Evolutionary conservation across 139 green algal species (phyloP).

Genomic region (Tetraselmis striata): DNA sequence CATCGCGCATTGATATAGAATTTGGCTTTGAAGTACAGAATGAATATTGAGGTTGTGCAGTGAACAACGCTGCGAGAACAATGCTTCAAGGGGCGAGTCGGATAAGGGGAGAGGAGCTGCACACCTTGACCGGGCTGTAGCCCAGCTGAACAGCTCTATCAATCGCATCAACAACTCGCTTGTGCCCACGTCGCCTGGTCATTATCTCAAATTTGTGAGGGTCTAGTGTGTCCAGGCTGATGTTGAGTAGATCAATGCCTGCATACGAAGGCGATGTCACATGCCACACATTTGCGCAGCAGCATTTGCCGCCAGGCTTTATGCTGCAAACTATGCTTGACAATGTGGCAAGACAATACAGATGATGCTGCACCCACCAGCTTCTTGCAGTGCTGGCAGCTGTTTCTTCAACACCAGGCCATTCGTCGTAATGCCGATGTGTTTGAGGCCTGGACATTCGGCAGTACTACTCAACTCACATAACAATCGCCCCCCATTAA

Average conservation of each 20-base stretch:
- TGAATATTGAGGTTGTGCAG: no score
- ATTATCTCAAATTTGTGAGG: slow-evolving; percentile 82
- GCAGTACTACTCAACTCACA: background rate
- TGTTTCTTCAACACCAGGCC: slow-evolving; percentile 73
- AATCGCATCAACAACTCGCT: slow-evolving; percentile 72
- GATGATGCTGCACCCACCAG: no score
- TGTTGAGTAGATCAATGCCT: slow-evolving; percentile 84
- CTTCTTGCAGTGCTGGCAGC: slow-evolving; percentile 45
- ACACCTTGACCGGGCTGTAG: slow-evolving; percentile 77
- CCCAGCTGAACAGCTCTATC: slow-evolving; percentile 65
- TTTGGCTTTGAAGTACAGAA: no score
- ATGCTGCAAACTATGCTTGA: no score
- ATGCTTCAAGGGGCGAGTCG: background rate
- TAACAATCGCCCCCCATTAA: no score
- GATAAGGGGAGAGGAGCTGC: background rate
- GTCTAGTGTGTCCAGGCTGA: slow-evolving; percentile 89
- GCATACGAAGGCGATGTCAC: slow-evolving; percentile 12
- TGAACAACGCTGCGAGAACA: background rate
- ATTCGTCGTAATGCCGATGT: slow-evolving; percentile 90
- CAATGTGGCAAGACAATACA: no score
- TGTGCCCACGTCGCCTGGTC: slow-evolving; percentile 72
- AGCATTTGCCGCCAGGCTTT: no score
- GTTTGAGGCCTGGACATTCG: slow-evolving; percentile 40
- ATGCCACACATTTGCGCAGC: no score
- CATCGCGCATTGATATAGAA: no score